phyloP scores from a whole-genome alignment of 257 asterid genomes.

The Haberlea rhodopensis region DNA sequence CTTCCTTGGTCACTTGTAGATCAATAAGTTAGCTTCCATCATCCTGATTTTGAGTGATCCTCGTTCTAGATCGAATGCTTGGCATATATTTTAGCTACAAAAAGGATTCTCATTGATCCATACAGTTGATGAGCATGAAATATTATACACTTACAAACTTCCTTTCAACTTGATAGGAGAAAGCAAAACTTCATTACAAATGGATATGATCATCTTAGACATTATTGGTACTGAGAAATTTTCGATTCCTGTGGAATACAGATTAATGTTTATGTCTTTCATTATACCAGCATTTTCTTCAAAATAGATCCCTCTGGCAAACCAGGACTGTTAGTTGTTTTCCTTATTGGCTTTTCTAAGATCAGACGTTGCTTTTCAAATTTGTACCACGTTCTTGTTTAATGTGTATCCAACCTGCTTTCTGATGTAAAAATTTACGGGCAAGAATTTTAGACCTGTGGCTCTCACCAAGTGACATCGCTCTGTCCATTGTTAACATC shows the following conservation, averaged over 20 bases:
- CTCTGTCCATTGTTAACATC: background rate
- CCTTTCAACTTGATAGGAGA: background rate
- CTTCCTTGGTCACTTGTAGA: background rate
- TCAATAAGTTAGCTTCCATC: background rate
- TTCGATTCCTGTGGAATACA: background rate
- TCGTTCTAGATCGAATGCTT: background rate
- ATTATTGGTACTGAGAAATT: background rate
- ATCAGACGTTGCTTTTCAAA: background rate
- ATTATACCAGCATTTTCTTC: background rate
- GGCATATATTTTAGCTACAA: background rate
- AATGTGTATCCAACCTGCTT: background rate
- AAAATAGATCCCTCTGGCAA: background rate
- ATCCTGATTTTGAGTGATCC: background rate
- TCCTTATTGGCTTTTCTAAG: background rate
- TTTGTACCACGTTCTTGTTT: background rate
- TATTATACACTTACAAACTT: too few species aligned
- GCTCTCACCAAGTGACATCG: background rate
- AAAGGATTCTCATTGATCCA: too few species aligned
- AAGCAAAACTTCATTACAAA: too few species aligned
- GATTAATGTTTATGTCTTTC: background rate
- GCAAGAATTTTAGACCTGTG: too few species aligned
- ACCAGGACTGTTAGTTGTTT: background rate
- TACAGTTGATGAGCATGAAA: conserved; percentile 44
- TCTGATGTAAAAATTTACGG: background rate
- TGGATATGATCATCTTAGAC: background rate